Base-by-base conservation (phyloP, 192 early-diverging fungal genomes). In the Piromyces finnis region DNA sequence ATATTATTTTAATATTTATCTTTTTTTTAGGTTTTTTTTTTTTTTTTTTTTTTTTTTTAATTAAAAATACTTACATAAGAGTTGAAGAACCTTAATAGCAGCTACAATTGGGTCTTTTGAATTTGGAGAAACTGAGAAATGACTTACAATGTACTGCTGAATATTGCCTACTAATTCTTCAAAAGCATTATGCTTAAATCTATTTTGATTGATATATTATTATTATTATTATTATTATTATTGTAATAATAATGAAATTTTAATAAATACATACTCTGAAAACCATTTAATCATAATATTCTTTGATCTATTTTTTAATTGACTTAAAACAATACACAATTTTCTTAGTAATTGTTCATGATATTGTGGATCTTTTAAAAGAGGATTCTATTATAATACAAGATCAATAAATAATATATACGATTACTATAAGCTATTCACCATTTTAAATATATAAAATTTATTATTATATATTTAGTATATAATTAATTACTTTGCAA, bases 381-480 rank as follows among this genome's bases (percentile, higher is more conserved):
- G 82, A 13, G 91, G 91, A 79, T 89, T 89, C 88, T 91, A 78
- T 9, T 32, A 35, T 59, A 28, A n/a, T n/a, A n/a, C n/a, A n/a
- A n/a, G n/a, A n/a, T n/a, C n/a, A n/a, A n/a, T n/a, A n/a, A n/a
- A n/a, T n/a, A n/a, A n/a, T n/a, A n/a, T n/a, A n/a, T n/a, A n/a
- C n/a, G n/a, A n/a, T n/a, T n/a, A n/a, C n/a, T n/a, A n/a, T n/a
- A n/a, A n/a, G n/a, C n/a, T n/a, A n/a, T n/a, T n/a, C n/a, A n/a
- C n/a, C n/a, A n/a, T n/a, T n/a, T n/a, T n/a, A n/a, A n/a, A n/a
- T n/a, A n/a, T n/a, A n/a, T n/a, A n/a, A n/a, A n/a, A n/a, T n/a
- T n/a, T n/a, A 35, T 35, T 35, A 12, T 35, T 35, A 7, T 7
- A 7, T 35, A 35, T 35, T 35, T 35, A 35, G 12, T 35, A 22